phyloP scores from a whole-genome alignment of 768 basidiomycete genomes.

The Podaxis pistillaris region DNA sequence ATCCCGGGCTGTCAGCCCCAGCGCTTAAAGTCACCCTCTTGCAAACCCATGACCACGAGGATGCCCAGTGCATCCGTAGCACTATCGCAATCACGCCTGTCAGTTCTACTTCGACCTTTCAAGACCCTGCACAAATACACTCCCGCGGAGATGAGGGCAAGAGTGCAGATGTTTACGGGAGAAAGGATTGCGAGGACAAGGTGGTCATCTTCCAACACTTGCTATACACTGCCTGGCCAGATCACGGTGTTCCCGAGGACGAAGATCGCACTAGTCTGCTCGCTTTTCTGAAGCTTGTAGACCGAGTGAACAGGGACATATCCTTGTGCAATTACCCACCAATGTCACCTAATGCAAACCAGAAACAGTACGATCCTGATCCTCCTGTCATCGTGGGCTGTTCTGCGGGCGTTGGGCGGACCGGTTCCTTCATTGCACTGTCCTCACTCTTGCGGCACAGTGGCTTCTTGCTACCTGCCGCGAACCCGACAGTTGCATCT shows the following conservation, averaged over 20 bases:
- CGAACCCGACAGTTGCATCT: conserved; percentile 27
- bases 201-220: conserved; percentile 64
- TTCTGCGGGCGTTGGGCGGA: conserved; percentile 85
- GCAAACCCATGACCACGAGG: conserved; percentile 41
- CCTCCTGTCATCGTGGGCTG: conserved; percentile 84
- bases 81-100: conserved; percentile 53
- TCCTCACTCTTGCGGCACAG: conserved; percentile 72
- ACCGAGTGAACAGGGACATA: conserved; percentile 53
- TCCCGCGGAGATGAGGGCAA: conserved; percentile 9
- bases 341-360: conserved; percentile 14
- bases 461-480: conserved; percentile 42
- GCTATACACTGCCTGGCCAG: conserved; percentile 79
- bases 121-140: not conserved
- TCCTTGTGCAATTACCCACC: conserved; percentile 27
- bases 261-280: conserved; percentile 61
- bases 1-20: conserved; percentile 35
- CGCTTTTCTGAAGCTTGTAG: conserved; percentile 63
- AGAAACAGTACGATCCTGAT: conserved; percentile 42
- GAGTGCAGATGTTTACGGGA: conserved; percentile 14
- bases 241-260: conserved; percentile 73
- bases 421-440: conserved; percentile 82
- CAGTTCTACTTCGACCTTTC: conserved; percentile 10
- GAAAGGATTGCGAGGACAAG: conserved; percentile 24
- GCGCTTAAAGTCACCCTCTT: conserved; percentile 60
- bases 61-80: conserved; percentile 62